A percentile compares a stretch with the other conserved stretches of the same genome.
Conservation (phyloP, 371 early-diverging fungal species). For the Cokeromyces recurvatus region DNA sequence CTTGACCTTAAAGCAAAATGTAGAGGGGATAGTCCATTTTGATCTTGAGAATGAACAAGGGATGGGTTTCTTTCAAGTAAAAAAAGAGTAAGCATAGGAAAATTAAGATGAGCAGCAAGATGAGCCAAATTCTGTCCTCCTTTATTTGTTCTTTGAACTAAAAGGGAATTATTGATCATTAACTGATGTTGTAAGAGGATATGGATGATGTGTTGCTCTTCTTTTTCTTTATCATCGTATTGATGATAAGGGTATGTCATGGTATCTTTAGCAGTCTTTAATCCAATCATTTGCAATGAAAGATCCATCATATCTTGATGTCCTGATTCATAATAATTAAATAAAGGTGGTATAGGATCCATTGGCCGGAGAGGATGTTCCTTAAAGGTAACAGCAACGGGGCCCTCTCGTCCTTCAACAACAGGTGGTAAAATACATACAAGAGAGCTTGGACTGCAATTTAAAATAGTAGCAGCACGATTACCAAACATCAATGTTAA, state of each 20-base stretch:
- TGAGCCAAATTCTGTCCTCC: conserved; percentile 18
- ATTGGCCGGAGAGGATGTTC: conserved; percentile 31
- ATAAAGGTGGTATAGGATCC: conserved; percentile 26
- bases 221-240: too few relatives aligned
- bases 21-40: conserved; percentile 17
- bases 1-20: conserved; percentile 8
- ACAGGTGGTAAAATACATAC: conserved; percentile 78
- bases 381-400: conserved; percentile 65
- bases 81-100: not conserved
- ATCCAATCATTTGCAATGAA: too few relatives aligned
- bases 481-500: conserved; percentile 50
- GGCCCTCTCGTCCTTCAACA: conserved; percentile 45
- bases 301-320: too few relatives aligned
- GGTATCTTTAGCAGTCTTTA: too few relatives aligned
- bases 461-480: conserved; percentile 38
- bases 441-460: conserved; percentile 58
- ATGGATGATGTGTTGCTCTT: too few relatives aligned
- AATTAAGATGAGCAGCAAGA: conserved; percentile 9
- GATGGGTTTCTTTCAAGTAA: not conserved
- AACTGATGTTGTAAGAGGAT: too few relatives aligned
- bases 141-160: too few relatives aligned
- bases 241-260: too few relatives aligned
- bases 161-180: too few relatives aligned
- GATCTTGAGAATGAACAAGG: conserved; percentile 8
- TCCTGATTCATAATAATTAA: conserved; percentile 42